Evolutionary conservation across 805 yeast genomes (phyloP).

Genomic region (Schwanniomyces polymorphus): DNA sequence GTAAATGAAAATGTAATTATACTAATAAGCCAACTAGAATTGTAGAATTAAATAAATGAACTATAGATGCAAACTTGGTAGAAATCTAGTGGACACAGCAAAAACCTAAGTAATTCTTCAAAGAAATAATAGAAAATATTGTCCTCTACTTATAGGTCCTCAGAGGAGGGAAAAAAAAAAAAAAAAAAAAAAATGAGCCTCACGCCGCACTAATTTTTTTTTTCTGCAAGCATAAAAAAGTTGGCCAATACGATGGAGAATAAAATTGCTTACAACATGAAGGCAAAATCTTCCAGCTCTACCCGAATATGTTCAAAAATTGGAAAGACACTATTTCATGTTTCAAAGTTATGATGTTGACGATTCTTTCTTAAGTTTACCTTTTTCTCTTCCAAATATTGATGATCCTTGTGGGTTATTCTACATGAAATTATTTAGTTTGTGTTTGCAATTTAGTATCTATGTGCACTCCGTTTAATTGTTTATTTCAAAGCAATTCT

Average conservation of each 20-base stretch:
- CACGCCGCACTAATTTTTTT: conserved; percentile 7
- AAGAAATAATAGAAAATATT: background rate
- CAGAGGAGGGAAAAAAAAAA: conserved; percentile 1
- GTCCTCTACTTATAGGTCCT: background rate
- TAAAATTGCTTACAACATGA: background rate
- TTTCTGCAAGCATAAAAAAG: background rate
- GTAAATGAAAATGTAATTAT: conserved; percentile 1
- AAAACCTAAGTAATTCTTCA: background rate
- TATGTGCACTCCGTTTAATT: background rate
- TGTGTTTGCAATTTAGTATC: background rate
- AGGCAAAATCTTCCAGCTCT: background rate
- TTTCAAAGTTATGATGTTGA: too few species aligned
- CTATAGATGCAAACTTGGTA: background rate
- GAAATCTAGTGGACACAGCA: background rate
- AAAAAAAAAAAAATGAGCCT: conserved; percentile 5
- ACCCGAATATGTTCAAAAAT: too few species aligned
- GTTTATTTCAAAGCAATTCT: background rate
- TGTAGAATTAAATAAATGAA: background rate
- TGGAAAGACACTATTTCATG: too few species aligned
- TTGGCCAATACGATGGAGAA: background rate
- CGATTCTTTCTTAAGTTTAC: too few species aligned
- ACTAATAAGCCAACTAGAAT: background rate
- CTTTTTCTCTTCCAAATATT: too few species aligned
- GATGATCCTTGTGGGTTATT: background rate
- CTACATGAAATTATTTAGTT: background rate